Evolutionary conservation across 108 stramenopile species (phyloP), one percentile per base, ranked within the genome.

Genomic region (Aurantiochytrium sp.): DNA sequence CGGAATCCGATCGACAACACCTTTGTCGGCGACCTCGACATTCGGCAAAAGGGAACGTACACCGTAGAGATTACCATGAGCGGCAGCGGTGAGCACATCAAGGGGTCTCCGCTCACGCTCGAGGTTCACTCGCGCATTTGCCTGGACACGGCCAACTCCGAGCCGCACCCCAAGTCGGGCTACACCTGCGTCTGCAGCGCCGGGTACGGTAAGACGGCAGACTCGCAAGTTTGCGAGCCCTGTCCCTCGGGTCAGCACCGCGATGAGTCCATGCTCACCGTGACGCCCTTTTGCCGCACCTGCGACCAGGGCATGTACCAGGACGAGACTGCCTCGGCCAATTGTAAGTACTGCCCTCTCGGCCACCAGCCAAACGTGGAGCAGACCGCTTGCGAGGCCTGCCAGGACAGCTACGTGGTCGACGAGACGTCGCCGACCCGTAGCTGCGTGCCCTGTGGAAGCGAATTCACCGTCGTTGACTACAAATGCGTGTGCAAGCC

Each of bases 151-250:
- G 42, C 45, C 42, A 81, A 81, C 45, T 81, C 73, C 10, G 73
- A 81, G 45, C 39, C 73, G 21, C 73, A 81, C 39, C 73, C 73
- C 24, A 24, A 22, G 12, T 48, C 73, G n/a, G 73, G 73, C 15
- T 81, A 81, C 39, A 81, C 73, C 39, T 81, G 73, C 24, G 73
- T 81, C 45, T 81, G 73, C 30, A 81, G 73, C 45, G 73, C 73
- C 17, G 73, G 73, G 27, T 81, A 81, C 24, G 73, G 73, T 15
- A 81, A 81, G 2, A 81, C 39, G 6, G 45, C 39, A 37, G 42
- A 48, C n/a, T 48, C 73, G 27, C 39, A 48, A 3, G 45, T 24
- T 27, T 81, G 73, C 30, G 73, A 81, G 19, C 24, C 45, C 6
- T 81, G 73, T 24, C 73, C 73, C 6, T 6, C 73, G n/a, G 73